phyloP scores from a whole-genome alignment of 495 filamentous ascomycete genomes.

The Astrocystis sublimbata region DNA sequence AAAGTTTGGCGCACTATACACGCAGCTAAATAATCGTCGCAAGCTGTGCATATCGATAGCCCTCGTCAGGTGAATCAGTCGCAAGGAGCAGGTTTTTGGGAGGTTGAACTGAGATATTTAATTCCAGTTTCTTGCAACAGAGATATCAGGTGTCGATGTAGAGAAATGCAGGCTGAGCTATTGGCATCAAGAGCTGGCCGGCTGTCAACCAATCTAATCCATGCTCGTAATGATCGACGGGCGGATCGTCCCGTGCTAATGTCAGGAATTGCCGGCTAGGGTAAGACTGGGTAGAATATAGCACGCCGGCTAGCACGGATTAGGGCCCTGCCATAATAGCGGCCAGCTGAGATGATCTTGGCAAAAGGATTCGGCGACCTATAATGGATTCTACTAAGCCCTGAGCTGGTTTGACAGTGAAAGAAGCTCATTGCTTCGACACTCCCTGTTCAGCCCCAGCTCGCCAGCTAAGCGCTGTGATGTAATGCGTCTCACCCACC shows the following conservation, averaged over 20 bases:
- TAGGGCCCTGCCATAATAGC: background rate
- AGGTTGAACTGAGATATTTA: background rate
- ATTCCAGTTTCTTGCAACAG: background rate
- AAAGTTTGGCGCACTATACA: no score
- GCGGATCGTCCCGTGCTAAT: slow-evolving; percentile 7
- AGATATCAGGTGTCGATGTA: background rate
- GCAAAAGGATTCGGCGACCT: background rate
- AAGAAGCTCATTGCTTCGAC: background rate
- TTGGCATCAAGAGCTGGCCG: background rate
- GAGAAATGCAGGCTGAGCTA: background rate
- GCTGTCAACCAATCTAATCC: background rate
- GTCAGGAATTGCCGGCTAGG: background rate
- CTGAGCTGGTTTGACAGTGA: background rate
- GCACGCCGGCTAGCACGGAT: background rate
- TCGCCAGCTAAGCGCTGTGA: background rate
- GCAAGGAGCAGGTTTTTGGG: background rate
- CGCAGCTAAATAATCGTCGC: no score
- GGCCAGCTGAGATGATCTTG: background rate
- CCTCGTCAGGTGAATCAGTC: background rate
- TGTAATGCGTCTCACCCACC: background rate
- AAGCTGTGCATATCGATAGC: background rate
- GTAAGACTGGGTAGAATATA: background rate
- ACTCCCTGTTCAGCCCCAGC: background rate
- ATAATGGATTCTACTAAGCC: background rate
- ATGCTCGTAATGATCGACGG: background rate